Evolutionary conservation across 1,284 basidiomycete genomes (phyloP).

Genomic region (Coniferiporia sulphurascens): DNA sequence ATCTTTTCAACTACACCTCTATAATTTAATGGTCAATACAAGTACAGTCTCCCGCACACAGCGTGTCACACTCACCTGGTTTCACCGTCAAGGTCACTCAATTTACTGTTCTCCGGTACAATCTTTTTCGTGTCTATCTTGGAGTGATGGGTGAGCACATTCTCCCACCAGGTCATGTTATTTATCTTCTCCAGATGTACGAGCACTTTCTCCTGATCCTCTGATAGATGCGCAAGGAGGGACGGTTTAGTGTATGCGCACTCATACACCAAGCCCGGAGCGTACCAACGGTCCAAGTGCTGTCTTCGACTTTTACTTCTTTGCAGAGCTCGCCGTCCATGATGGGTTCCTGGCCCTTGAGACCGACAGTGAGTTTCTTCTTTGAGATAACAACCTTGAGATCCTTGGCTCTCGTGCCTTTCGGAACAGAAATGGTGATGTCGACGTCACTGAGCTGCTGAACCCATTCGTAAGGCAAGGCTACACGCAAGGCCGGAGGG

Average conservation of each 20-base stretch:
- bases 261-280: constrained; percentile 19
- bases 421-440: constrained; percentile 77
- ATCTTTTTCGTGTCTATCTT: constrained; percentile 98
- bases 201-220: constrained; percentile 70
- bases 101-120: constrained; percentile 90
- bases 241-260: constrained; percentile 15
- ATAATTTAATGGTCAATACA: constrained; percentile 17
- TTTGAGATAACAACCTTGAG: constrained; percentile 75
- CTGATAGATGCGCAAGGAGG: constrained; percentile 36
- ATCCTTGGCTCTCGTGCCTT: constrained; percentile 80
- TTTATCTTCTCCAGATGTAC: constrained; percentile 89
- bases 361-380: constrained; percentile 76
- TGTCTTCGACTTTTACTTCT: constrained; percentile 94
- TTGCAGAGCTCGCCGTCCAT: constrained; percentile 89
- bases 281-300: constrained; percentile 93
- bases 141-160: constrained; percentile 91
- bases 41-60: constrained; percentile 7
- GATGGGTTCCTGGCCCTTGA: constrained; percentile 85
- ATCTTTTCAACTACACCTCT: constrained; percentile 99
- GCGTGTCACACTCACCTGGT: constrained; percentile 54
- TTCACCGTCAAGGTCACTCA: constrained; percentile 93
- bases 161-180: constrained; percentile 94
- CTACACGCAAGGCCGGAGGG: constrained; percentile 34
- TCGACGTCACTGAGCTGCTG: constrained; percentile 90
- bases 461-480: constrained; percentile 88